Conservation (phyloP, 163 green algal genomes). For the Chlorella variabilis region DNA sequence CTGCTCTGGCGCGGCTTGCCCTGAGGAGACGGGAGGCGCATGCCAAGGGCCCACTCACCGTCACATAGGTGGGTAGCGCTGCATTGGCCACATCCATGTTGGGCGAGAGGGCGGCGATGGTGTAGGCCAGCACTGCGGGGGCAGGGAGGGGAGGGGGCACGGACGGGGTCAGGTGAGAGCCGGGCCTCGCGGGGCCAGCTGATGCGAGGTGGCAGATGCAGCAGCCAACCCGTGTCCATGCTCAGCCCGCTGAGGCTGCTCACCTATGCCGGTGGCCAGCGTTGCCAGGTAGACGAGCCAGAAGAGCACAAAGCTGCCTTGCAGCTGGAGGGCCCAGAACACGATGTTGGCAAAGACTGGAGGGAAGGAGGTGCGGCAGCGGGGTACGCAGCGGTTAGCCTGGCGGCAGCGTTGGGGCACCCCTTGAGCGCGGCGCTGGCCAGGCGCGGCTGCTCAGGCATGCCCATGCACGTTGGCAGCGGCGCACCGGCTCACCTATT, state of each 20-base stretch:
- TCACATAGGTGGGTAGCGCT: conserved; percentile 23
- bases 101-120: conserved; percentile 75
- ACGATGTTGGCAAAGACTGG: conserved; percentile 40
- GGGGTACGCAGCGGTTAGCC: conserved; percentile 25
- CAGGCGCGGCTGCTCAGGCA: no score
- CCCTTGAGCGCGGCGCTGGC: no score
- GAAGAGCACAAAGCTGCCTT: conserved; percentile 72
- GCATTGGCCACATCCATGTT: conserved; percentile 89
- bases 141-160: no score
- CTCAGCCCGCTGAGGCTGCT: neutral
- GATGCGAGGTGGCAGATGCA: no score
- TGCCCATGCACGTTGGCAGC: no score
- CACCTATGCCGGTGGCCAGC: conserved; percentile 67
- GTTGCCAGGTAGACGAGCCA: conserved; percentile 82
- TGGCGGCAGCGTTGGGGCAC: no score
- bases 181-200: no score
- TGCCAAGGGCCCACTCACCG: neutral
- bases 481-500: no score
- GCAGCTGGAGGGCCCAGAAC: conserved; percentile 59
- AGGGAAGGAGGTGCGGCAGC: neutral
- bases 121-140: conserved; percentile 79
- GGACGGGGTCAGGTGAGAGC: no score
- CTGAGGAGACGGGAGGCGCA: no score
- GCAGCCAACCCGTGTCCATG: no score
- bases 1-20: neutral